phyloP scores from a whole-genome alignment of 208 protist species.

The Leishmania mexicana region DNA sequence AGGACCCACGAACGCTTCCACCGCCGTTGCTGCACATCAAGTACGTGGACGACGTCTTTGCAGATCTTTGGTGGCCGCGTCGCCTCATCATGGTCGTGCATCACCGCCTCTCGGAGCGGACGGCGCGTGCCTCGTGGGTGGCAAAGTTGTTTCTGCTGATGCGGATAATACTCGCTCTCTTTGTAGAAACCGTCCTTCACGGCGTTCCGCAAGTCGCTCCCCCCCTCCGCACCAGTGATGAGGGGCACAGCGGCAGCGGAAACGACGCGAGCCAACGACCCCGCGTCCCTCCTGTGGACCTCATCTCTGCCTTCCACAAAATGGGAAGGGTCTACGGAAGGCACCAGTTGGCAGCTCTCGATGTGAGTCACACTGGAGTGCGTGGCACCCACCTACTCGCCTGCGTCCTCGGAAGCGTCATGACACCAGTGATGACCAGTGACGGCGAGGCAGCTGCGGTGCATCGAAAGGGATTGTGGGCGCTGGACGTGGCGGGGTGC shows the following conservation, averaged over 20 bases:
- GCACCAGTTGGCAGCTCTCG: slow-evolving; percentile 35
- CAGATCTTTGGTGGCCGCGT: slow-evolving; percentile 23
- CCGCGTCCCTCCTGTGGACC: slow-evolving; percentile 4
- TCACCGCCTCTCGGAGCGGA: slow-evolving; percentile 9
- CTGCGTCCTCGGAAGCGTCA: slow-evolving; percentile 29
- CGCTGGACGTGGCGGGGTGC: slow-evolving; percentile 56
- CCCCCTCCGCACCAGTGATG: not conserved
- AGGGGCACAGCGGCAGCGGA: not conserved
- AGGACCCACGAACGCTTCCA: not conserved
- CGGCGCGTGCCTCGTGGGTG: not conserved
- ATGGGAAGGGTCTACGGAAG: slow-evolving; percentile 21
- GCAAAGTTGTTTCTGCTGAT: slow-evolving; percentile 14
- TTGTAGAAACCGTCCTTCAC: slow-evolving; percentile 7
- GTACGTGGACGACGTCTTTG: slow-evolving; percentile 28
- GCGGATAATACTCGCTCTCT: not conserved
- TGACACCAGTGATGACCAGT: not conserved
- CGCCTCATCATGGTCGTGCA: slow-evolving; percentile 20
- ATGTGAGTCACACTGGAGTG: slow-evolving; percentile 53
- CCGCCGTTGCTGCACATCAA: slow-evolving; percentile 28
- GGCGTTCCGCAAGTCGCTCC: slow-evolving; percentile 6
- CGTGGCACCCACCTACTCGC: slow-evolving; percentile 49
- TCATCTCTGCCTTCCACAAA: slow-evolving; percentile 16
- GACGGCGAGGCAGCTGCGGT: not conserved
- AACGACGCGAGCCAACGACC: not conserved
- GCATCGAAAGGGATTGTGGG: slow-evolving; percentile 12